A percentile compares a stretch with the other conserved stretches of the same genome.
Evolutionary conservation across 352 stramenopile species (phyloP).

Genomic region (Blastocystis sp.): DNA sequence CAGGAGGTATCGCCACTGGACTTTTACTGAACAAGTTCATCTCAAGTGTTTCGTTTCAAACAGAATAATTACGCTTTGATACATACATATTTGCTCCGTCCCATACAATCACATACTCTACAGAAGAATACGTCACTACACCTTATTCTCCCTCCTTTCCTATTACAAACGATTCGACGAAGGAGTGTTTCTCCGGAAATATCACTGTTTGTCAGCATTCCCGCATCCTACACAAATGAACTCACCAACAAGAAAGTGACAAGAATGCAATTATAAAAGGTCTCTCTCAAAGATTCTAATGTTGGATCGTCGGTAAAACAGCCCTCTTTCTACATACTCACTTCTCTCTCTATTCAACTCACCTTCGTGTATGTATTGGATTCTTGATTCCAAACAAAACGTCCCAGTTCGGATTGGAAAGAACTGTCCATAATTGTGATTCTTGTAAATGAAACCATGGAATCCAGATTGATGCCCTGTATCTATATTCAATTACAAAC

Average conservation of each 20-base stretch:
- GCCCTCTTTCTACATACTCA: neutral
- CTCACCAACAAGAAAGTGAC: neutral
- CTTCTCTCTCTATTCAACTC: neutral
- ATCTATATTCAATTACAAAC: too few species aligned
- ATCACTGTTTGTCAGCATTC: conserved; percentile 32
- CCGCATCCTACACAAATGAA: neutral
- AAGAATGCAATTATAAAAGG: neutral
- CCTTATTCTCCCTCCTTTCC: neutral
- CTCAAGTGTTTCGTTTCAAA: neutral
- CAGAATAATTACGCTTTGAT: conserved; percentile 17
- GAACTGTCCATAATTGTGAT: neutral
- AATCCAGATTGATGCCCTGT: too few species aligned
- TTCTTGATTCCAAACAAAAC: conserved; percentile 43
- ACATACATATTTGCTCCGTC: neutral
- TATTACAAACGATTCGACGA: conserved; percentile 2
- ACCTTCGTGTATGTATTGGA: neutral
- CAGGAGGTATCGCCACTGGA: conserved; percentile 36
- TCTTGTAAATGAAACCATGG: neutral
- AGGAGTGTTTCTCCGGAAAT: conserved; percentile 49
- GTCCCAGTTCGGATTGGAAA: neutral
- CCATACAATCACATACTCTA: conserved; percentile 25
- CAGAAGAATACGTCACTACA: conserved; percentile 29
- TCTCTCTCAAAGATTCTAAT: neutral
- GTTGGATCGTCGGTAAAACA: neutral
- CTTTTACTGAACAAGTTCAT: conserved; percentile 7